Evolutionary conservation across 1,284 basidiomycete species (phyloP), one percentile per base, ranked within the genome.

Genomic region (Golubevia sp.): DNA sequence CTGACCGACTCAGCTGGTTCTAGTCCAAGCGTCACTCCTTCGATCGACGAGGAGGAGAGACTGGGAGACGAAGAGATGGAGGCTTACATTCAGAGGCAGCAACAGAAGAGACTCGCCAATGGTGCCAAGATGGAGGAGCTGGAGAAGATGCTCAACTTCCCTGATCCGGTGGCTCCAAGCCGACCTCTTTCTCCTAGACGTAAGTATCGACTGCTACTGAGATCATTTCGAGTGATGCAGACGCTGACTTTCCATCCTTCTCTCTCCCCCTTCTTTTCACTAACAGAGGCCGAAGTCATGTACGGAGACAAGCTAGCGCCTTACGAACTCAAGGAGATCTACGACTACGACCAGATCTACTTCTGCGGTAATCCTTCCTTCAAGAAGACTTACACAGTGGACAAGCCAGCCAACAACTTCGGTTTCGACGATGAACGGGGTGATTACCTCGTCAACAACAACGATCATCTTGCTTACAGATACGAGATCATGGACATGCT

Each of bases 391-490:
- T 92, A 92, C 0, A 89, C 89, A 34, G 85, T 87, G 4, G 91
- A 93, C 57, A 88, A 89, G 70, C 84, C 91, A 1, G 88, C 89
- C 18, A 96, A 95, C 84, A 99, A 99, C 83, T 90, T 92, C 78
- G 93, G 97, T 34, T 99, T 96, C 78, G 97, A 99, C 82, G 97
- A 99, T 82, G 97, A 99, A 54, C 91, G 97, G 21, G 97, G 97
- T 34, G 97, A 99, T 85, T 99, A 99, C 78, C 89, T 91, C 6
- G 90, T 99, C 58, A 89, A 97, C 67, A 88, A 90, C 64, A 90
- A 90, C 63, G 97, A 99, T 84, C 97, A 99, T 85, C 88, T 99
- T 57, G 92, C 92, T 48, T 99, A 92, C 85, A 92, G 97, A 13
- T 99, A 99, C 84, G 95, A 99, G 85, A 87, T 99, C 63, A 88